Conservation (phyloP, 208 protist species). For the Acanthamoeba sp. region DNA sequence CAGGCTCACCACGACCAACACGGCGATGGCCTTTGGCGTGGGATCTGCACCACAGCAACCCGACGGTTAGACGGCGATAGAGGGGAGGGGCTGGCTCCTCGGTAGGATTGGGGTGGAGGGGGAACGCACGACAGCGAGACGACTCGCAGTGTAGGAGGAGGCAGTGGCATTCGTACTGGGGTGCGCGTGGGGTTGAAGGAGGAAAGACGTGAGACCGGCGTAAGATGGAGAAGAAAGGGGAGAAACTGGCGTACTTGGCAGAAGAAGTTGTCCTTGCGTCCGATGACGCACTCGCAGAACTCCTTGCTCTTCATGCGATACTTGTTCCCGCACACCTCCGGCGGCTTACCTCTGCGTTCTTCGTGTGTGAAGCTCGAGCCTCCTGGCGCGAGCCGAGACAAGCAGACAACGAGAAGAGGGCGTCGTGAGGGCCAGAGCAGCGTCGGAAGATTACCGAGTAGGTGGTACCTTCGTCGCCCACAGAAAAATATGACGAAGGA, state of each 20-base stretch:
- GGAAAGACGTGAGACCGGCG: background rate
- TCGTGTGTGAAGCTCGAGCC: no score
- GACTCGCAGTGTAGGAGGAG: background rate
- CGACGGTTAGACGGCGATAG: background rate
- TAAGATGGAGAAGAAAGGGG: background rate
- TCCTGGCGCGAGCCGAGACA: no score
- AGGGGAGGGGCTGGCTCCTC: no score
- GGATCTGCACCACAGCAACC: background rate
- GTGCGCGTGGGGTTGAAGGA: no score
- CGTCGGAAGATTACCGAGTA: no score
- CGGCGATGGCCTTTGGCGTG: background rate
- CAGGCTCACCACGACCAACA: background rate
- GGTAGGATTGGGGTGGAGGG: background rate
- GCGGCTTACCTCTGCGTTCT: background rate
- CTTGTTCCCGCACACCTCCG: background rate
- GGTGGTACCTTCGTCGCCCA: no score
- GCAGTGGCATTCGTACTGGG: background rate
- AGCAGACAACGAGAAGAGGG: background rate
- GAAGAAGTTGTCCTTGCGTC: slow-evolving; percentile 25
- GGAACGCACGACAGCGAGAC: background rate
- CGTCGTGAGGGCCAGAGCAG: no score
- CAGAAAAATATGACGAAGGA: no score
- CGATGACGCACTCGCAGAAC: slow-evolving; percentile 17
- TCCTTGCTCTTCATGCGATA: background rate
- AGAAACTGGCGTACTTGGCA: background rate